A percentile compares a stretch with the other conserved stretches of the same genome.
These are phyloP conservation scores for Anacardium occidentale DNA, from an alignment of 345 rosid genomes.

Conservation along the genomic window DNA sequence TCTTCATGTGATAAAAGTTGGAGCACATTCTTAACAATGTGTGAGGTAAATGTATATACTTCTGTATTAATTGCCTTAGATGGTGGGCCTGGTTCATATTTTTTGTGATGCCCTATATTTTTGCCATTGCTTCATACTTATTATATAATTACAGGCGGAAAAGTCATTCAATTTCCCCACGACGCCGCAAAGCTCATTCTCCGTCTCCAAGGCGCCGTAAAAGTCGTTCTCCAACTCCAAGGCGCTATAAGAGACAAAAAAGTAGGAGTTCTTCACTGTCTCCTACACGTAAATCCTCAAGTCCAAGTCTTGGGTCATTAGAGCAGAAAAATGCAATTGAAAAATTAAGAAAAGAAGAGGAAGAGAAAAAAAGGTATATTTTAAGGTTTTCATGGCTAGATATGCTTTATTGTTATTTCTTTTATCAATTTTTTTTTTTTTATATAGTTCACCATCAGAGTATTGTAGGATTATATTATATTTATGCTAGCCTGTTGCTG, in stretches of 20 bases:
- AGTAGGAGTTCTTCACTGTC: conserved; percentile 76
- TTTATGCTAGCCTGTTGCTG: not conserved
- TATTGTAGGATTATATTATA: not conserved
- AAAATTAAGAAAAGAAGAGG: conserved; percentile 78
- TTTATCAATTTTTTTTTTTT: conserved; percentile 11
- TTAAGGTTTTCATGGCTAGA: conserved; percentile 7
- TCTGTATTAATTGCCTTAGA: conserved; percentile 35
- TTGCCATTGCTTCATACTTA: conserved; percentile 43
- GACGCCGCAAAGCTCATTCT: conserved; percentile 63
- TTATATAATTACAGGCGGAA: conserved; percentile 63
- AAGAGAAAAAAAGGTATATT: conserved; percentile 85
- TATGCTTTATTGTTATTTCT: not conserved
- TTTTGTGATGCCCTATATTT: conserved; percentile 24
- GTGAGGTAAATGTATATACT: conserved; percentile 92
- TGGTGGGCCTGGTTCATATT: conserved; percentile 37
- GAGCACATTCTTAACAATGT: conserved; percentile 82
- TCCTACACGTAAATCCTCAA: conserved; percentile 57
- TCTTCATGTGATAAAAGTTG: conserved; percentile 93
- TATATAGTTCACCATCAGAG: not conserved
- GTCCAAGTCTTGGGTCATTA: conserved; percentile 58
- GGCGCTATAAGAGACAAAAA: conserved; percentile 70
- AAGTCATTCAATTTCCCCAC: conserved; percentile 81
- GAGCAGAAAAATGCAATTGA: conserved; percentile 65
- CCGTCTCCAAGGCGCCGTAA: conserved; percentile 56
- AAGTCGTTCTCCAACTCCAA: conserved; percentile 75